Percentiles rank a stretch among this genome's conserved stretches.
Evolutionary conservation across 2,329 filamentous ascomycete species (phyloP).

Genomic region (Monosporascus sp.): DNA sequence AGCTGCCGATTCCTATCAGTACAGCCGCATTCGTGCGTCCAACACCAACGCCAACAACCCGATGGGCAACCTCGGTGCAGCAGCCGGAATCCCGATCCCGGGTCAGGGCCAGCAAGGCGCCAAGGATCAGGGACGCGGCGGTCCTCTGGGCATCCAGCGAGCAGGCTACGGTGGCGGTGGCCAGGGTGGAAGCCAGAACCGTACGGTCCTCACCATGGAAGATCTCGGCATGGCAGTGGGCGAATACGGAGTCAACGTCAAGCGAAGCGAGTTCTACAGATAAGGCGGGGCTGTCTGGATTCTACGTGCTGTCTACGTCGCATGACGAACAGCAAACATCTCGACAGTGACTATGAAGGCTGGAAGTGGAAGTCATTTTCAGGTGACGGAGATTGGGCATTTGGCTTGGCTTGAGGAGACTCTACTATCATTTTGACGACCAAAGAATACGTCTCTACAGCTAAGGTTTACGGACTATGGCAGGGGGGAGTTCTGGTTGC

Average conservation of each 20-base stretch:
- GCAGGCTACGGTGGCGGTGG: conserved; percentile 84
- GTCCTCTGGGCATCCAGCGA: conserved; percentile 68
- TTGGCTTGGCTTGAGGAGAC: not conserved
- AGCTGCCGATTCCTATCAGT: conserved; percentile 95
- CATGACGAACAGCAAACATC: not conserved
- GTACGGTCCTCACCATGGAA: conserved; percentile 97
- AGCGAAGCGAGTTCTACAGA: conserved; percentile 89
- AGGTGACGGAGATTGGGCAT: not conserved
- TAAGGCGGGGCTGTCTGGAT: conserved; percentile 1
- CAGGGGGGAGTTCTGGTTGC: not conserved
- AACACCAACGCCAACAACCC: conserved; percentile 85
- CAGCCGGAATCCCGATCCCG: conserved; percentile 62
- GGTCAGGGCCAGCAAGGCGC: conserved; percentile 53
- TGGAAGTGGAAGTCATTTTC: not conserved
- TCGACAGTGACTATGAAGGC: not conserved
- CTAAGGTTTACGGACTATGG: no score
- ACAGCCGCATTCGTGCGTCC: conserved; percentile 89
- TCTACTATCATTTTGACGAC: no score
- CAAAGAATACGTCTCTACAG: no score
- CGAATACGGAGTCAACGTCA: conserved; percentile 97
- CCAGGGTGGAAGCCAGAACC: conserved; percentile 80
- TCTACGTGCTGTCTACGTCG: not conserved
- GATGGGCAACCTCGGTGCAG: conserved; percentile 78
- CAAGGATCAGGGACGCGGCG: conserved; percentile 54
- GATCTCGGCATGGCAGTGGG: conserved; percentile 96